A percentile compares a stretch with the other conserved stretches of the same genome.
phyloP scores from a whole-genome alignment of 495 filamentous ascomycete genomes.

The Aspergillus heteromorphus region DNA sequence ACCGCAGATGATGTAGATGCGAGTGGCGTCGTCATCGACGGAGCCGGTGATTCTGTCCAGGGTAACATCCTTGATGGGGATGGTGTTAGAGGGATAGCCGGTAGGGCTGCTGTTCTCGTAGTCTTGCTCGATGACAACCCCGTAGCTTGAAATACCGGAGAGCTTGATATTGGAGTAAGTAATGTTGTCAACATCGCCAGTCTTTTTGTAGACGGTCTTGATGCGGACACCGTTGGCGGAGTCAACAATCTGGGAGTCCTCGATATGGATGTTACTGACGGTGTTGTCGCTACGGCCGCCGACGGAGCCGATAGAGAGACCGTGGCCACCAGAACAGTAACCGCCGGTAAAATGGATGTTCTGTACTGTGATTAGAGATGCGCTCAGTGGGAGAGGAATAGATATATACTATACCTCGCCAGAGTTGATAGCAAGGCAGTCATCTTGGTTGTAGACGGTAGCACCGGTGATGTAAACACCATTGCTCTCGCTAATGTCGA shows the following conservation, averaged over 20 bases:
- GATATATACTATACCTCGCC: slow-evolving; percentile 30
- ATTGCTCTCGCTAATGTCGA: slow-evolving; percentile 53
- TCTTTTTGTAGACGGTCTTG: slow-evolving; percentile 55
- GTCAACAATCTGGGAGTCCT: slow-evolving; percentile 45
- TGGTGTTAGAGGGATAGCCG: slow-evolving; percentile 54
- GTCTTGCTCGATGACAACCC: slow-evolving; percentile 64
- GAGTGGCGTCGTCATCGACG: slow-evolving; percentile 30
- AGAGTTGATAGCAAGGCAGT: slow-evolving; percentile 61
- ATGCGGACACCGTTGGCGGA: slow-evolving; percentile 48
- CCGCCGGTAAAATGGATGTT: slow-evolving; percentile 51
- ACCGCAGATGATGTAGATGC: slow-evolving; percentile 51
- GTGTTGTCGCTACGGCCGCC: slow-evolving; percentile 56
- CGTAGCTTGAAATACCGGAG: slow-evolving; percentile 51
- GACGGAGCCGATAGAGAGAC: slow-evolving; percentile 61
- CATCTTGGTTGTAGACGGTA: slow-evolving; percentile 59
- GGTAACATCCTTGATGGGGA: slow-evolving; percentile 54
- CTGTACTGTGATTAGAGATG: slow-evolving; percentile 19
- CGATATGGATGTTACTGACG: slow-evolving; percentile 51
- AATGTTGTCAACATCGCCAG: slow-evolving; percentile 51
- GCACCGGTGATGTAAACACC: slow-evolving; percentile 49
- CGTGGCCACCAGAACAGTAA: slow-evolving; percentile 54
- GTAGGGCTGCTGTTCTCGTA: slow-evolving; percentile 59
- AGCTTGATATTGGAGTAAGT: slow-evolving; percentile 60
- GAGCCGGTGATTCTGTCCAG: slow-evolving; percentile 47
- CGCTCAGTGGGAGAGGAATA: not conserved